These are phyloP conservation scores for Pseudogymnoascus sp. DNA, from an alignment of 2,329 filamentous ascomycete species.

Conservation along the genomic window DNA sequence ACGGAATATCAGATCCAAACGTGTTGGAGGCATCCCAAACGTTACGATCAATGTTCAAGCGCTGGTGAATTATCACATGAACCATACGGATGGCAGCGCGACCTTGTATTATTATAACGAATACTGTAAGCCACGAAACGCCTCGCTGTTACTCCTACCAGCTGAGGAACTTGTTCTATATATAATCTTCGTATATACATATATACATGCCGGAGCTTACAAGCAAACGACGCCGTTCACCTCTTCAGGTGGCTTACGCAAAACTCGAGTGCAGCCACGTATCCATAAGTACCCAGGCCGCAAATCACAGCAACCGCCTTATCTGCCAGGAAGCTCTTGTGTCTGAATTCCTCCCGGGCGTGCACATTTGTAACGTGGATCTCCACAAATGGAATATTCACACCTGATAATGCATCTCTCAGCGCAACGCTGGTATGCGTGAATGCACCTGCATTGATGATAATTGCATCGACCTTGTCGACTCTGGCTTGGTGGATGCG, in stretches of 20 bases:
- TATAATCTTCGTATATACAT: not conserved
- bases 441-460: conserved; percentile 70
- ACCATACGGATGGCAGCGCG: not conserved
- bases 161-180: not conserved
- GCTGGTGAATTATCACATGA: not conserved
- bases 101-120: not conserved
- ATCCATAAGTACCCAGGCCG: conserved; percentile 57
- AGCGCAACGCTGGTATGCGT: conserved; percentile 72
- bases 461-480: conserved; percentile 50
- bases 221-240: conserved; percentile 22
- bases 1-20: not conserved
- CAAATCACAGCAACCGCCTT: conserved; percentile 69
- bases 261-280: conserved; percentile 51
- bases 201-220: not conserved
- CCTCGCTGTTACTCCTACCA: not conserved
- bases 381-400: conserved; percentile 67
- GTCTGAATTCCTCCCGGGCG: conserved; percentile 58
- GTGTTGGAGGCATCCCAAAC: conserved; percentile 9
- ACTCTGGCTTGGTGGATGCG: conserved; percentile 60
- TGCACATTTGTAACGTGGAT: conserved; percentile 72
- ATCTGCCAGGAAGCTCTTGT: conserved; percentile 65
- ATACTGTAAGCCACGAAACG: not conserved
- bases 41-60: conserved; percentile 4
- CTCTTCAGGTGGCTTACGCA: conserved; percentile 39
- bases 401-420: conserved; percentile 63